These are phyloP conservation scores for Lepiota venenata DNA, from an alignment of 768 basidiomycete genomes.

Conservation along the genomic window DNA sequence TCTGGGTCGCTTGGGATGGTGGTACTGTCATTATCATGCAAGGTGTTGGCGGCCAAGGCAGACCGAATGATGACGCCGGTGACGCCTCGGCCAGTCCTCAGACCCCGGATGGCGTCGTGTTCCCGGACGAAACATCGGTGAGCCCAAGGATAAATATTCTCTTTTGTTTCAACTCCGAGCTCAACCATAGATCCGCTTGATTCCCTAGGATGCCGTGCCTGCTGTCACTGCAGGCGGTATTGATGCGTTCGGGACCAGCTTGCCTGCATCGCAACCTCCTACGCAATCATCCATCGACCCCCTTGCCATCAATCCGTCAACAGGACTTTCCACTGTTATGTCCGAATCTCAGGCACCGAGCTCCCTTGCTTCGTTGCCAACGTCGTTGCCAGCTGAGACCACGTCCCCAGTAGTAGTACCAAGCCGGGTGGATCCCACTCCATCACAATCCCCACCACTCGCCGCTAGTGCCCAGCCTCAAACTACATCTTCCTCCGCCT, in stretches of 20 bases:
- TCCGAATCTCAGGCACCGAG: constrained; percentile 11
- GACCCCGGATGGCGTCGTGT: neutral
- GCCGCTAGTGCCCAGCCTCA: neutral
- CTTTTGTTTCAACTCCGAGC: neutral
- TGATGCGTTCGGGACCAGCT: neutral
- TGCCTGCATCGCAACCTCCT: neutral
- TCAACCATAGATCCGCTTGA: neutral
- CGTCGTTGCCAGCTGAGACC: neutral
- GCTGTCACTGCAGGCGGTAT: neutral
- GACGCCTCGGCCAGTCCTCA: neutral
- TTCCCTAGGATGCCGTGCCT: neutral
- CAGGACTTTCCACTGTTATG: neutral
- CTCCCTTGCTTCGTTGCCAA: neutral
- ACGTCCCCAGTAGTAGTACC: neutral
- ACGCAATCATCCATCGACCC: neutral
- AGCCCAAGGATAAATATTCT: neutral
- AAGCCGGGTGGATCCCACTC: neutral
- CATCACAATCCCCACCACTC: neutral
- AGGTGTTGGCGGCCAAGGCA: neutral
- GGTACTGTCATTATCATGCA: constrained; percentile 4
- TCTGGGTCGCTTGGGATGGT: constrained; percentile 8
- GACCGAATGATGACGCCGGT: neutral
- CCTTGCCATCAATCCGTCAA: constrained; percentile 3
- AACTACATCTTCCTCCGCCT: constrained; percentile 8
- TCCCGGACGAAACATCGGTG: constrained; percentile 6